Evolutionary conservation across 2,329 filamentous ascomycete species (phyloP).

Genomic region (Monosporascus sp.): DNA sequence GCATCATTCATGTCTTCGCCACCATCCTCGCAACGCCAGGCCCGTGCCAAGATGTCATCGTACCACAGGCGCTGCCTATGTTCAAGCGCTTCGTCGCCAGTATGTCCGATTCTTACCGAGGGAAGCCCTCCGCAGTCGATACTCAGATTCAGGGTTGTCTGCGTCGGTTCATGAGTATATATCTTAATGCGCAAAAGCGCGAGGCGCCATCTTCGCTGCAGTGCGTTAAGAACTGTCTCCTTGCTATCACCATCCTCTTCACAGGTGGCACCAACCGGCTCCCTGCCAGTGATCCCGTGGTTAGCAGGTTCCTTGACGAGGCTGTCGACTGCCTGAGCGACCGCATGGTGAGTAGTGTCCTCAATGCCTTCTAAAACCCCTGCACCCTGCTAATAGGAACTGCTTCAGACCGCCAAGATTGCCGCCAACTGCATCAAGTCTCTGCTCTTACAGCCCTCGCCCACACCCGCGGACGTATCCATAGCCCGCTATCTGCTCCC

Average conservation of each 20-base stretch:
- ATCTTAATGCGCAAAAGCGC: slow-evolving; percentile 69
- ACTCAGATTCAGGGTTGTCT: slow-evolving; percentile 77
- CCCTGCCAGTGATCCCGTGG: slow-evolving; percentile 67
- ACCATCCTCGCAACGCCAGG: slow-evolving; percentile 79
- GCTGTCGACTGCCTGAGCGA: slow-evolving; percentile 78
- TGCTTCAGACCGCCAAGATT: slow-evolving; percentile 70
- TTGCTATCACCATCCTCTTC: slow-evolving; percentile 84
- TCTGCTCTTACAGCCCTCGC: slow-evolving; percentile 62
- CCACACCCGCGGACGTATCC: slow-evolving; percentile 62
- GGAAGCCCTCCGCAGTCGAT: slow-evolving; percentile 57
- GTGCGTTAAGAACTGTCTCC: slow-evolving; percentile 88
- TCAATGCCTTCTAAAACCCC: no score
- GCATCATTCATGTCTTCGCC: slow-evolving; percentile 93
- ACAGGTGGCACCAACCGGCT: slow-evolving; percentile 73
- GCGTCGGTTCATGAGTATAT: slow-evolving; percentile 75
- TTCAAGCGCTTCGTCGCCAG: slow-evolving; percentile 85
- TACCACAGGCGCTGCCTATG: slow-evolving; percentile 84
- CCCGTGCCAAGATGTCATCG: slow-evolving; percentile 78
- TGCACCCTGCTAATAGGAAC: slow-evolving; percentile 9
- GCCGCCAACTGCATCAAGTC: slow-evolving; percentile 86
- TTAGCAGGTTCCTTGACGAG: slow-evolving; percentile 72
- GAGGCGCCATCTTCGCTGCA: slow-evolving; percentile 70
- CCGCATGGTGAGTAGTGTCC: slow-evolving; percentile 52
- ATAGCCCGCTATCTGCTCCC: slow-evolving; percentile 73
- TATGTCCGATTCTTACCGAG: slow-evolving; percentile 50